Evolutionary conservation across 2,329 filamentous ascomycete species (phyloP).

Genomic region (Coleophoma crateriformis): DNA sequence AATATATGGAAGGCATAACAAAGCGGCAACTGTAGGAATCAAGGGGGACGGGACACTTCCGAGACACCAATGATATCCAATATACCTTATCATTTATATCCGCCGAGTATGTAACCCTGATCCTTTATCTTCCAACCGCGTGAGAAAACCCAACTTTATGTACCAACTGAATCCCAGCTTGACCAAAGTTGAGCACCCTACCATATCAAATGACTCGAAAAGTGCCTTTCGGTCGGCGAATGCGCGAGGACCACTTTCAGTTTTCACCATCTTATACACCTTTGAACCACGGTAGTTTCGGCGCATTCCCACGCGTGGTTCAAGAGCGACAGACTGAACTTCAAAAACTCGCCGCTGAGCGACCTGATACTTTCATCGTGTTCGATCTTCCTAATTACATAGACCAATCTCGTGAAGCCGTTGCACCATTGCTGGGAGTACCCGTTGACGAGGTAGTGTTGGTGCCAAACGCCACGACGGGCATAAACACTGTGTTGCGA

Average conservation of each 20-base stretch:
- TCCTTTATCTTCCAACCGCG: slow-evolving; percentile 7
- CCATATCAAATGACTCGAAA: slow-evolving; percentile 9
- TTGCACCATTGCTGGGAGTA: slow-evolving; percentile 62
- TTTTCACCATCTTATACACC: slow-evolving; percentile 18
- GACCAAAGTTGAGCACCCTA: background rate
- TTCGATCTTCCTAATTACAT: slow-evolving; percentile 59
- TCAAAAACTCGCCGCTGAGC: slow-evolving; percentile 60
- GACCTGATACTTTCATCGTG: slow-evolving; percentile 71
- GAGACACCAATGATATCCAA: too few species aligned
- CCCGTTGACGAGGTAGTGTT: slow-evolving; percentile 65
- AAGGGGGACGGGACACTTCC: too few species aligned
- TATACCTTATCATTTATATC: too few species aligned
- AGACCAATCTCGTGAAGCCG: slow-evolving; percentile 54
- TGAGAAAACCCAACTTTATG: background rate
- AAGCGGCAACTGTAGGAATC: too few species aligned
- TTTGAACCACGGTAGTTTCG: slow-evolving; percentile 60
- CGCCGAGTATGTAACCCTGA: too few species aligned
- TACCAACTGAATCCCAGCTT: background rate
- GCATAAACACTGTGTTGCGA: slow-evolving; percentile 70
- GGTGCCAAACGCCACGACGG: slow-evolving; percentile 74
- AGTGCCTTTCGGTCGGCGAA: slow-evolving; percentile 15
- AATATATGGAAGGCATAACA: too few species aligned
- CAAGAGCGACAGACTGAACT: slow-evolving; percentile 53
- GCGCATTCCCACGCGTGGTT: slow-evolving; percentile 63
- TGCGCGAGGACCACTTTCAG: slow-evolving; percentile 16